Evolutionary conservation across 2,329 filamentous ascomycete genomes (phyloP).

Genomic region (Penicillium sp.): DNA sequence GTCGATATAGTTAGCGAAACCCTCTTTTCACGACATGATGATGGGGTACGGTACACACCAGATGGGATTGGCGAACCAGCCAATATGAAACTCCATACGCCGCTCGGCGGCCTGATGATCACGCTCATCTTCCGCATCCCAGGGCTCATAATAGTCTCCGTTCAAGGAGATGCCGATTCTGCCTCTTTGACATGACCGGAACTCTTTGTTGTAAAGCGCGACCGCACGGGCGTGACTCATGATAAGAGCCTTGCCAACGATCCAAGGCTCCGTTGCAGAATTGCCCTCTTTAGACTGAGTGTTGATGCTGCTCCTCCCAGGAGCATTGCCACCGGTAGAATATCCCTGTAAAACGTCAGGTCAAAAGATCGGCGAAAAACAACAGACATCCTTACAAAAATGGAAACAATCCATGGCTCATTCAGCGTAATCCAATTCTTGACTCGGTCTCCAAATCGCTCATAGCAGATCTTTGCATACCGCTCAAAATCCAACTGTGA

Average conservation of each 20-base stretch:
- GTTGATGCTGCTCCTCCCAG: conserved; percentile 23
- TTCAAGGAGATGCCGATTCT: conserved; percentile 25
- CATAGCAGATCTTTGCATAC: conserved; percentile 43
- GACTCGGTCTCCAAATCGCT: conserved; percentile 41
- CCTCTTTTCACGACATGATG: background rate
- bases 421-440: conserved; percentile 47
- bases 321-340: conserved; percentile 26
- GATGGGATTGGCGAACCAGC: conserved; percentile 32
- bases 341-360: conserved; percentile 10
- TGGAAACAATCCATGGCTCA: conserved; percentile 38
- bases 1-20: background rate
- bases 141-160: conserved; percentile 30
- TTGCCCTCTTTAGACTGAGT: conserved; percentile 17
- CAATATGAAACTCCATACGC: conserved; percentile 30
- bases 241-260: conserved; percentile 28
- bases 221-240: conserved; percentile 28
- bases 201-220: conserved; percentile 23
- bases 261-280: conserved; percentile 28
- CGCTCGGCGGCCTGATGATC: conserved; percentile 27
- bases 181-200: conserved; percentile 22
- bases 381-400: conserved; percentile 12
- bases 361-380: background rate
- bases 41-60: conserved; percentile 16
- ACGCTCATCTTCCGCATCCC: conserved; percentile 19
- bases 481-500: conserved; percentile 40